Conservation (phyloP, 2,329 filamentous ascomycete genomes). For the Westerdykella aurantiaca region DNA sequence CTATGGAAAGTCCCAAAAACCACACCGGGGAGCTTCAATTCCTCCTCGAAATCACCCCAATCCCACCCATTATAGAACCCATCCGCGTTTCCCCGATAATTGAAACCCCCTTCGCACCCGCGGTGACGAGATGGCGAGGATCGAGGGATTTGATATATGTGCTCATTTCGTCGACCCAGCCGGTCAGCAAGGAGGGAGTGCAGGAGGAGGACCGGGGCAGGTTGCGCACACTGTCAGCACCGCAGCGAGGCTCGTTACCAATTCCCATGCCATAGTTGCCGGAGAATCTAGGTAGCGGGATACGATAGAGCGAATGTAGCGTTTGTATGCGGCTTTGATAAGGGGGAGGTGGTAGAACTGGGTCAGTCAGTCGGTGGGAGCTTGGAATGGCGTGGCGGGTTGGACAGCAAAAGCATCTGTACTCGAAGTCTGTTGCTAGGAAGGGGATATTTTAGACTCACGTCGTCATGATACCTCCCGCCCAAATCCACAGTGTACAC, state of each 20-base stretch:
- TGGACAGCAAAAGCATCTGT: neutral
- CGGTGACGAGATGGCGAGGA: constrained; percentile 50
- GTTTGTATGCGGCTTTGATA: constrained; percentile 48
- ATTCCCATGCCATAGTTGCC: constrained; percentile 53
- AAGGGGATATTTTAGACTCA: neutral
- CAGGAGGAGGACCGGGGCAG: constrained; percentile 24
- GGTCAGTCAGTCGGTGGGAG: neutral
- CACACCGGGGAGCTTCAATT: constrained; percentile 45
- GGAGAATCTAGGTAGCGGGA: constrained; percentile 45
- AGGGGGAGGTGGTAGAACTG: constrained; percentile 39
- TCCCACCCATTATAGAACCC: constrained; percentile 41
- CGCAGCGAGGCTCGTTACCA: constrained; percentile 43
- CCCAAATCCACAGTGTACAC: constrained; percentile 54
- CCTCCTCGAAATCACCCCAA: constrained; percentile 51
- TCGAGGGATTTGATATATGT: constrained; percentile 51
- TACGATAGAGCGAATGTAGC: constrained; percentile 48
- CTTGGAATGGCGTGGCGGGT: neutral
- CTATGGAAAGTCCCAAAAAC: constrained; percentile 54
- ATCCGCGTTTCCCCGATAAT: constrained; percentile 19
- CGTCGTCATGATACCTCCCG: constrained; percentile 49
- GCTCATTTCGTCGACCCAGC: constrained; percentile 52
- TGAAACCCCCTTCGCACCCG: constrained; percentile 46
- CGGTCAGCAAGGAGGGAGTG: constrained; percentile 39
- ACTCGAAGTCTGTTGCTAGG: neutral
- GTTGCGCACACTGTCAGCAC: constrained; percentile 18